phyloP scores from a whole-genome alignment of 495 filamentous ascomycete species.

The Durotheca rogersii region DNA sequence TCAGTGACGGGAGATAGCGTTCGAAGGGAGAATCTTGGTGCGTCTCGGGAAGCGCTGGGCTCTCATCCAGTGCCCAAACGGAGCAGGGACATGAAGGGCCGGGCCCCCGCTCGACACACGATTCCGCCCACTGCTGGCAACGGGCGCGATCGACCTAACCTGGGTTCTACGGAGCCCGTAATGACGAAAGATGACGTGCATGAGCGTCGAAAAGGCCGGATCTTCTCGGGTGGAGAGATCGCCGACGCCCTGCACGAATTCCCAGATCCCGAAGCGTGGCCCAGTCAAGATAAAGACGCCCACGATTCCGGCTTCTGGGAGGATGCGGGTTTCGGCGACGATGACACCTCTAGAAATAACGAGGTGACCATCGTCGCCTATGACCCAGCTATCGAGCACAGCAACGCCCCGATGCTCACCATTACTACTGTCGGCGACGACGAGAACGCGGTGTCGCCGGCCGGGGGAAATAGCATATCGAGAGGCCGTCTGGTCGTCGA shows the following conservation, averaged over 20 bases:
- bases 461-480: background rate
- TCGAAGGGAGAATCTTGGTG: constrained; percentile 7
- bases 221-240: background rate
- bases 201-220: constrained; percentile 19
- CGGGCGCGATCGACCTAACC: background rate
- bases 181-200: background rate
- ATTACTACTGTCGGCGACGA: constrained; percentile 2
- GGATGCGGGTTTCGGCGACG: constrained; percentile 20
- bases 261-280: constrained; percentile 14
- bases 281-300: background rate
- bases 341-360: background rate
- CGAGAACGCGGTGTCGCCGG: background rate
- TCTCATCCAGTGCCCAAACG: constrained; percentile 10
- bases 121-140: background rate
- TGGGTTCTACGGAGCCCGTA: background rate
- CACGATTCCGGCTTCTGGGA: constrained; percentile 14
- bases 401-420: constrained; percentile 3
- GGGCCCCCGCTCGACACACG: background rate
- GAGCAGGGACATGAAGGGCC: background rate
- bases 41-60: constrained; percentile 6
- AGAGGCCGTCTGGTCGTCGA: constrained; percentile 1
- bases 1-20: background rate
- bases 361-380: background rate
- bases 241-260: constrained; percentile 10
- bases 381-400: background rate